Evolutionary conservation across 2,329 filamentous ascomycete species (phyloP).

Genomic region (Falciphora oryzae): DNA sequence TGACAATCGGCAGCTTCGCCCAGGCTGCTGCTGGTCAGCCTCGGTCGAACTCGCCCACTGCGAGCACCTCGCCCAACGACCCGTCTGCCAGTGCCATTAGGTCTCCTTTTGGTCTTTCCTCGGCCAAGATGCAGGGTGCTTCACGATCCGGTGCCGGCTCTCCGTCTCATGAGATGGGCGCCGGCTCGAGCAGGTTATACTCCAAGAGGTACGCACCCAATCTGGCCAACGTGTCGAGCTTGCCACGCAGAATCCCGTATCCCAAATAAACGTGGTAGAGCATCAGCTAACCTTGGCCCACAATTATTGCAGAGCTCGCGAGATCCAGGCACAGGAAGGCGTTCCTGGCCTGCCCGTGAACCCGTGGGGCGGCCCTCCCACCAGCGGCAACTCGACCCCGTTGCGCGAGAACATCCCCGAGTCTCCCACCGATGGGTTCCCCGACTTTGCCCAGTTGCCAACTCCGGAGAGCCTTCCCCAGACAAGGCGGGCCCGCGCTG

Average conservation of each 20-base stretch:
- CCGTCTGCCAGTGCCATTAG: conserved; percentile 57
- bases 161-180: conserved; percentile 83
- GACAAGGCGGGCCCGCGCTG: conserved; percentile 77
- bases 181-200: conserved; percentile 69
- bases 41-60: conserved; percentile 73
- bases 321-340: conserved; percentile 96
- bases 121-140: conserved; percentile 52
- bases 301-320: conserved; percentile 62
- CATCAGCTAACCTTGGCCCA: conserved; percentile 11
- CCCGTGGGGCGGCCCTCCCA: conserved; percentile 92
- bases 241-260: conserved; percentile 2
- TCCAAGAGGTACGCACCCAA: conserved; percentile 73
- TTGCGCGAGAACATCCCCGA: conserved; percentile 96
- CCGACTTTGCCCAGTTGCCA: conserved; percentile 73
- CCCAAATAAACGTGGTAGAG: not conserved
- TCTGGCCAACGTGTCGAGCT: conserved; percentile 7
- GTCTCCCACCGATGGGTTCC: conserved; percentile 92
- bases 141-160: conserved; percentile 85
- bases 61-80: conserved; percentile 76
- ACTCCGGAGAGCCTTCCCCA: conserved; percentile 61
- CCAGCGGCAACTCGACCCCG: conserved; percentile 92
- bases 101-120: conserved; percentile 65
- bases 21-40: conserved; percentile 60
- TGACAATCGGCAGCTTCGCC: conserved; percentile 76
- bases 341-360: conserved; percentile 61